A percentile compares a stretch with the other conserved stretches of the same genome.
phyloP scores from a whole-genome alignment of 2,329 filamentous ascomycete species.

The Dendryphion nanum region DNA sequence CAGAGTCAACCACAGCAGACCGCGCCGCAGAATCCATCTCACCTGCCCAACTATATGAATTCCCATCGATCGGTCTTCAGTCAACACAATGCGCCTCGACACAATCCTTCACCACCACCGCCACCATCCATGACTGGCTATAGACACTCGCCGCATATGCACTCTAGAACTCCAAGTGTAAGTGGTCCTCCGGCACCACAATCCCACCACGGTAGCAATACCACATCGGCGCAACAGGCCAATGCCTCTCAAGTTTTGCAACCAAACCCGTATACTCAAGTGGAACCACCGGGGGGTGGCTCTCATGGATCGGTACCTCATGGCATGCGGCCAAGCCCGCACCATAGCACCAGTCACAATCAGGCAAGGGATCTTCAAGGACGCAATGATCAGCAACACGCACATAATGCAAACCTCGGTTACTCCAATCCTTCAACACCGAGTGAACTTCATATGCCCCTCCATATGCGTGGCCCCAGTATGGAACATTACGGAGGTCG shows the following conservation, averaged over 20 bases:
- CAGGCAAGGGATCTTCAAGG: slow-evolving; percentile 26
- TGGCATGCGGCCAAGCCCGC: slow-evolving; percentile 38
- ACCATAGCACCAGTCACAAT: slow-evolving; percentile 28
- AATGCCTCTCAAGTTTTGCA: slow-evolving; percentile 28
- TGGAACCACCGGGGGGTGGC: slow-evolving; percentile 31
- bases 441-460: slow-evolving; percentile 23
- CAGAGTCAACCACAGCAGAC: slow-evolving; percentile 28
- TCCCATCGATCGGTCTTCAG: slow-evolving; percentile 33
- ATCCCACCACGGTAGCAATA: slow-evolving; percentile 23
- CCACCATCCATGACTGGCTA: slow-evolving; percentile 18
- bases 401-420: slow-evolving; percentile 25
- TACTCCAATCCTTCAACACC: slow-evolving; percentile 36
- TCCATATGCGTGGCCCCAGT: slow-evolving; percentile 21
- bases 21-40: slow-evolving; percentile 25
- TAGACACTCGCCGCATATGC: slow-evolving; percentile 32
- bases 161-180: slow-evolving; percentile 35
- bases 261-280: slow-evolving; percentile 38
- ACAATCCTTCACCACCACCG: slow-evolving; percentile 36
- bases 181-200: slow-evolving; percentile 25
- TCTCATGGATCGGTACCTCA: slow-evolving; percentile 28
- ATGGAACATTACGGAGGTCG: slow-evolving; percentile 29
- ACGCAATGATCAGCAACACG: slow-evolving; percentile 33
- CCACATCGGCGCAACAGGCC: slow-evolving; percentile 16
- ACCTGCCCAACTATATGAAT: slow-evolving; percentile 23
- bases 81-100: slow-evolving; percentile 31